Percentiles rank a stretch among this genome's conserved stretches.
These are phyloP conservation scores for Pestalotiopsis sp. DNA, from an alignment of 2,329 filamentous ascomycete genomes.

Conservation along the genomic window DNA sequence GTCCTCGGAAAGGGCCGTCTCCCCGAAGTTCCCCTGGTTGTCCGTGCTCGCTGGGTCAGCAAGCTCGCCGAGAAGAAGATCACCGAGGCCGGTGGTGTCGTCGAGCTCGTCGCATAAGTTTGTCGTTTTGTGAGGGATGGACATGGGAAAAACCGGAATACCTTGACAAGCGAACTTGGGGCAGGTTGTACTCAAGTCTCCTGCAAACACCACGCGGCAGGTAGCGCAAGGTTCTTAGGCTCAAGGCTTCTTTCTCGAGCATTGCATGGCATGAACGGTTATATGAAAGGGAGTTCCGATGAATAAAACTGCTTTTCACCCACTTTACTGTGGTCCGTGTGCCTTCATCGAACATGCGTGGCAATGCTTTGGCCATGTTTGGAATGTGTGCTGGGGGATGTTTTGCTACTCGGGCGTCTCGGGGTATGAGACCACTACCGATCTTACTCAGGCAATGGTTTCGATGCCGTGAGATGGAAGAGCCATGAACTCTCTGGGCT, in stretches of 20 bases:
- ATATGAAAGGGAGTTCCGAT: constrained; percentile 31
- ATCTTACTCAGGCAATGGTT: too few species aligned
- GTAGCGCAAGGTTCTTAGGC: constrained; percentile 26
- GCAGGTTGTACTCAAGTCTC: constrained; percentile 24
- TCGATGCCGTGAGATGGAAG: too few species aligned
- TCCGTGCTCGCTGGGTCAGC: constrained; percentile 93
- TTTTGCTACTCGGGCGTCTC: background rate
- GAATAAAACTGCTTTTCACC: constrained; percentile 32
- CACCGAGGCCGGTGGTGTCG: constrained; percentile 92
- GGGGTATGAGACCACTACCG: background rate
- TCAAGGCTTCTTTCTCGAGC: constrained; percentile 26
- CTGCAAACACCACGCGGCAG: constrained; percentile 21
- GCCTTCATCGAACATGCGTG: background rate
- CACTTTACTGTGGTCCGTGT: background rate
- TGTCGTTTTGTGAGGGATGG: constrained; percentile 8
- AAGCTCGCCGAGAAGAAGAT: constrained; percentile 99
- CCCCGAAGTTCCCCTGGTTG: constrained; percentile 89
- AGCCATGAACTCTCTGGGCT: too few species aligned
- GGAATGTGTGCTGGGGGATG: background rate
- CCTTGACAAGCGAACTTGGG: constrained; percentile 25
- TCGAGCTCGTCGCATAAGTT: constrained; percentile 88
- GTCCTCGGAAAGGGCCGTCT: constrained; percentile 97
- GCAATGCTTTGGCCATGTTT: background rate
- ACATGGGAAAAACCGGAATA: constrained; percentile 23
- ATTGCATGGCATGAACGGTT: constrained; percentile 31